Percentiles rank a stretch among this genome's conserved stretches.
phyloP scores from a whole-genome alignment of 495 filamentous ascomycete genomes.

The Podospora comata region DNA sequence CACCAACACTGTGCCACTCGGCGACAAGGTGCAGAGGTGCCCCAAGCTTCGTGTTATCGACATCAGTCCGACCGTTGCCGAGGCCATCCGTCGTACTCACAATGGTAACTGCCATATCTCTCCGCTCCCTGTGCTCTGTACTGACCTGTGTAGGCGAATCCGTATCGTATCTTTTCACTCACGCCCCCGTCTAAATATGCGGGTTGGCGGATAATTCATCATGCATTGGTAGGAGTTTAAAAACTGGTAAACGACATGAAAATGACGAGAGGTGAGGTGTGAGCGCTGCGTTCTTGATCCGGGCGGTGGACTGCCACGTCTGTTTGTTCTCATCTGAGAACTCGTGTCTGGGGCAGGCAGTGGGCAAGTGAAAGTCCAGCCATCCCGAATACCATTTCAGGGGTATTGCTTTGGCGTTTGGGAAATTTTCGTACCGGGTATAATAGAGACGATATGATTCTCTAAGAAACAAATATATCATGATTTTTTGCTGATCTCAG shows the following conservation, averaged over 20 bases:
- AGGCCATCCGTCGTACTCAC: conserved; percentile 84
- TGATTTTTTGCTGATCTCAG: not conserved
- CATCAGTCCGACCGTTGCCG: conserved; percentile 73
- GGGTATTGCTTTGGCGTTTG: not conserved
- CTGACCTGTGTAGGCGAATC: conserved; percentile 45
- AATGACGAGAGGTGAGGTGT: not conserved
- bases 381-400: not conserved
- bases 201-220: not conserved
- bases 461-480: not conserved
- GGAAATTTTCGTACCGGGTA: not conserved
- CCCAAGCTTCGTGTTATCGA: conserved; percentile 85
- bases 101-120: conserved; percentile 57
- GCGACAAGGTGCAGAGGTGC: conserved; percentile 68
- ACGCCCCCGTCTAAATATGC: conserved; percentile 60
- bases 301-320: not conserved
- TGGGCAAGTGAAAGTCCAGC: not conserved
- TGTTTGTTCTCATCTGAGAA: not conserved
- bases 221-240: conserved; percentile 14
- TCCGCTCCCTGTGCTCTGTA: conserved; percentile 1
- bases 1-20: conserved; percentile 94
- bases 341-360: not conserved
- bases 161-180: conserved; percentile 90
- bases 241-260: conserved; percentile 2
- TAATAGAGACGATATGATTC: not conserved
- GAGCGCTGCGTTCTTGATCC: not conserved